phyloP scores from a whole-genome alignment of 345 rosid species.

The Corymbia maculata region DNA sequence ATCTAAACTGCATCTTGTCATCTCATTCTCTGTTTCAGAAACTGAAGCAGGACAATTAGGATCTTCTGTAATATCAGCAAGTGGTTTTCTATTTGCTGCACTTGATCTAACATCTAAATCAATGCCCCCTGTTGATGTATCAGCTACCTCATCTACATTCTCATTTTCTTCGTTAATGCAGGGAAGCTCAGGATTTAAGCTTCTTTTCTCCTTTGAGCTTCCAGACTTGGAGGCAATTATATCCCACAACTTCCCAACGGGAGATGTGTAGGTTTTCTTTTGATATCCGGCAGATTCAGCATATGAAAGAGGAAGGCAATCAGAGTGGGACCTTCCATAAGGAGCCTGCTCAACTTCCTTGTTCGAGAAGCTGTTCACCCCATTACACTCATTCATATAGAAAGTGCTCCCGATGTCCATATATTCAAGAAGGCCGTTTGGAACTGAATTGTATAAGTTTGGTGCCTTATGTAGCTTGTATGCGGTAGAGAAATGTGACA shows the following conservation, averaged over 20 bases:
- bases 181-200: conserved; percentile 75
- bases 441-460: conserved; percentile 45
- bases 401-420: conserved; percentile 16
- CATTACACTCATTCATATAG: not conserved
- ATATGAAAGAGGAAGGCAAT: conserved; percentile 28
- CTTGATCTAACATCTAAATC: conserved; percentile 13
- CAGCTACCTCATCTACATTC: conserved; percentile 32
- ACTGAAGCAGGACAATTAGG: conserved; percentile 27
- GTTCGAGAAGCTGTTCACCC: conserved; percentile 13
- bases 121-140: conserved; percentile 23
- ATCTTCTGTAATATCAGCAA: conserved; percentile 41
- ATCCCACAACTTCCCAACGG: conserved; percentile 71
- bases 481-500: conserved; percentile 32
- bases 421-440: conserved; percentile 55
- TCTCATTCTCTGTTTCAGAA: conserved; percentile 28
- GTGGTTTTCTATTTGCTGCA: conserved; percentile 43
- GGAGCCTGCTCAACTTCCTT: conserved; percentile 17
- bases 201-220: conserved; percentile 60
- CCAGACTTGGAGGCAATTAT: conserved; percentile 42
- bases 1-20: conserved; percentile 55
- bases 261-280: conserved; percentile 48
- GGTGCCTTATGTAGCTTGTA: conserved; percentile 20
- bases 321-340: conserved; percentile 31
- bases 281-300: conserved; percentile 23
- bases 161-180: conserved; percentile 83